Conservation (phyloP, 805 yeast species). For the Starmera caribaea region DNA sequence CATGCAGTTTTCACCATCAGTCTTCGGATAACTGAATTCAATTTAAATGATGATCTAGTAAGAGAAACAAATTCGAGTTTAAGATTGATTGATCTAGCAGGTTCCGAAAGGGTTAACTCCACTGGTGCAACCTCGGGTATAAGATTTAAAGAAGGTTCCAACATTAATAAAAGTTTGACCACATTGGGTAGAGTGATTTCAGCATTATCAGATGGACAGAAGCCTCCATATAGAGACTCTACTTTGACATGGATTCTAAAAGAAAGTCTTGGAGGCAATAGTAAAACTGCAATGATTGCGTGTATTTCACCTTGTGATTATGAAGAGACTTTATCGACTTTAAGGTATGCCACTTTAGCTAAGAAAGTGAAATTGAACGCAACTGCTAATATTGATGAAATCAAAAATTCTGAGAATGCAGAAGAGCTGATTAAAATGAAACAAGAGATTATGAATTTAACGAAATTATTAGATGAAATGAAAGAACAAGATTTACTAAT, state of each 20-base stretch:
- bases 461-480: constrained; percentile 9
- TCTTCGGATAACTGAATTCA: constrained; percentile 47
- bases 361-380: constrained; percentile 61
- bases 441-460: constrained; percentile 11
- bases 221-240: constrained; percentile 47
- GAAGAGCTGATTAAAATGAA: constrained; percentile 10
- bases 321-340: constrained; percentile 68
- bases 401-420: constrained; percentile 6
- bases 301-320: constrained; percentile 74
- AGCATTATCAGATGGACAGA: constrained; percentile 31
- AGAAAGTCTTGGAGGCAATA: constrained; percentile 73
- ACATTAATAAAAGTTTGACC: constrained; percentile 69
- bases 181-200: constrained; percentile 66
- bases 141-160: constrained; percentile 64
- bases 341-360: constrained; percentile 72
- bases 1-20: constrained; percentile 68
- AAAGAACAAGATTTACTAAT: constrained; percentile 14
- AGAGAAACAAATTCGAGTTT: constrained; percentile 49
- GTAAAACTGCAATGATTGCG: constrained; percentile 84
- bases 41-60: constrained; percentile 26
- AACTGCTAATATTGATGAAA: constrained; percentile 26
- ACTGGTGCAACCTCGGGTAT: constrained; percentile 48
- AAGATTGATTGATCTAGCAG: constrained; percentile 72
- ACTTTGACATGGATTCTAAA: constrained; percentile 64
- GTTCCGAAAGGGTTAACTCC: constrained; percentile 62